Base-by-base conservation (phyloP, 1,139 yeast genomes). In the Blastobotrys arbuscula region DNA sequence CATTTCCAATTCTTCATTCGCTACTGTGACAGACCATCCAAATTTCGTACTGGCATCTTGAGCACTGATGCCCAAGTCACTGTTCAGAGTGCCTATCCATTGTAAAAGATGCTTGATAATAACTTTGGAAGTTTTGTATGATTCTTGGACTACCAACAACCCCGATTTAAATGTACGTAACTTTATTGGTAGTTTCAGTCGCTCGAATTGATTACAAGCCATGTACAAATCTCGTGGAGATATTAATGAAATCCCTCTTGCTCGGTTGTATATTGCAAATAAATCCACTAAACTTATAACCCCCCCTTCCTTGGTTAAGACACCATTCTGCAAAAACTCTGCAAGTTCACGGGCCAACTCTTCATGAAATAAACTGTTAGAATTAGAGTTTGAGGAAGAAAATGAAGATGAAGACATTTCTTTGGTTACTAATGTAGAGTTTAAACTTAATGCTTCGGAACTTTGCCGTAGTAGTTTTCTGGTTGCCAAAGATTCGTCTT, bases 11-110 rank as follows among this genome's bases (percentile, higher is more conserved):
- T 86, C 87, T 60, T 86, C 94, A 15, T 71, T 72, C 2, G 90
- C 76, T 16, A 87, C 80, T 30, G 79, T 77, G 39, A 82, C 72
- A 16, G 90, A 81, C 90, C 94, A 86, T 33, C 71, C 70, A 53
- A 82, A 74, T 53, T 74, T 75, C 48, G 78, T 76, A 53, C 83
- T 75, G 13, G 79, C 71, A 46, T 77, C 72, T 38, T 68, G 64
- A 3, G 71, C 68, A 2, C 70, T 62, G n/a, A 70, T 65, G 0
- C 77, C 85, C 18, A 55, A 50, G 6, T 55, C 59, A 2, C 54
- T 56, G 39, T 59, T 58, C 56, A 62, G 57, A 2, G 57, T 57
- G 30, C 56, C 64, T n/a, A 74, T 58, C 64, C 75, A 71, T 4
- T 54, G 58, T 23, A 59, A 54, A 2, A 72, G 53, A 23, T 67